A percentile compares a stretch with the other conserved stretches of the same genome.
phyloP scores from a whole-genome alignment of 208 protist species.

The Leishmania arabica region DNA sequence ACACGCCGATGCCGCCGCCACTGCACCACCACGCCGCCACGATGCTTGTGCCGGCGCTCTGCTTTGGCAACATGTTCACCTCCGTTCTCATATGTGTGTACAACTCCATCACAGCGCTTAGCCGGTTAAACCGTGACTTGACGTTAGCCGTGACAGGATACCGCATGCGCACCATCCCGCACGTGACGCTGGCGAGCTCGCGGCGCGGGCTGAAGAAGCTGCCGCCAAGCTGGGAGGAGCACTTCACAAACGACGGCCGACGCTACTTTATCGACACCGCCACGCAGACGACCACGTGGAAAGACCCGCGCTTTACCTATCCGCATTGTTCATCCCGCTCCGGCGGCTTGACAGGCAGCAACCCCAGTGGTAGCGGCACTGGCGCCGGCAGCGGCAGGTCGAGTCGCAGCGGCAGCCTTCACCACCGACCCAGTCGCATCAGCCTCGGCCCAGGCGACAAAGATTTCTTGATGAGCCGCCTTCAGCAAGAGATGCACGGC shows the following conservation, averaged over 20 bases:
- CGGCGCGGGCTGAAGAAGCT: conserved; percentile 47
- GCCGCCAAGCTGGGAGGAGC: conserved; percentile 75
- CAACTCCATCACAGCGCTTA: conserved; percentile 77
- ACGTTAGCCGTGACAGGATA: conserved; percentile 66
- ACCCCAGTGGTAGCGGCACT: conserved; percentile 2
- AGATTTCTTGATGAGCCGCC: conserved; percentile 44
- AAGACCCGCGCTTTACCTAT: conserved; percentile 54
- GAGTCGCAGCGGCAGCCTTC: conserved; percentile 3
- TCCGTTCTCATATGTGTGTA: conserved; percentile 86
- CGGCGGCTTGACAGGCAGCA: conserved; percentile 11
- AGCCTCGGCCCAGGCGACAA: conserved; percentile 47
- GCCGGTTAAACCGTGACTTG: conserved; percentile 68
- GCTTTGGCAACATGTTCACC: conserved; percentile 81
- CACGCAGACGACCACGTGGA: conserved; percentile 62
- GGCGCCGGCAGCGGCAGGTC: neutral
- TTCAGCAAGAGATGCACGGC: conserved; percentile 40
- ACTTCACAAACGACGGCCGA: conserved; percentile 76
- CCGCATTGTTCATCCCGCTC: conserved; percentile 20
- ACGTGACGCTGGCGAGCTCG: conserved; percentile 47
- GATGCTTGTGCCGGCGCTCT: conserved; percentile 70
- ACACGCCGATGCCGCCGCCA: conserved; percentile 68
- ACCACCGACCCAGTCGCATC: conserved; percentile 39
- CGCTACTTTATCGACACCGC: conserved; percentile 75
- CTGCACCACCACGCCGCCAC: conserved; percentile 81
- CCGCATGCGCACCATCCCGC: conserved; percentile 77